Evolutionary conservation across 805 yeast genomes (phyloP).

Genomic region (Zygosaccharomyces bisporus): DNA sequence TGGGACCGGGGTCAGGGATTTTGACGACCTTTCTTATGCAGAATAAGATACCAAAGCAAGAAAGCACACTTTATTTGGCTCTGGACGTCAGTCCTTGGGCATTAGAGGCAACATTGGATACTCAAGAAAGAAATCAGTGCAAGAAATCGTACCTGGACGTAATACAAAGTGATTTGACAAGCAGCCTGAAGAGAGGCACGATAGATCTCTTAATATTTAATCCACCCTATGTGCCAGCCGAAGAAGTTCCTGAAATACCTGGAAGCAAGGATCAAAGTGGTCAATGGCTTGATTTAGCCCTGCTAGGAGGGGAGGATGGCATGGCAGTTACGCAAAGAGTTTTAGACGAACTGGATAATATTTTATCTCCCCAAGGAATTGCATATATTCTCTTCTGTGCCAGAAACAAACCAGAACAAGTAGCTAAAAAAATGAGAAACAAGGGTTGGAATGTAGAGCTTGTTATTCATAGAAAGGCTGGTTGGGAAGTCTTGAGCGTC

Average conservation of each 20-base stretch:
- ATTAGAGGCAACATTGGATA: conserved; percentile 48
- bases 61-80: conserved; percentile 51
- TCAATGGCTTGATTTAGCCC: conserved; percentile 83
- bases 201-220: conserved; percentile 82
- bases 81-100: conserved; percentile 84
- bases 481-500: conserved; percentile 89
- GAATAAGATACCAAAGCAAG: conserved; percentile 40
- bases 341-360: conserved; percentile 48
- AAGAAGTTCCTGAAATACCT: conserved; percentile 62
- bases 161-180: conserved; percentile 56
- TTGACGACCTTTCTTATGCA: conserved; percentile 70
- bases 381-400: conserved; percentile 93
- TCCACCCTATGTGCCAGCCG: conserved; percentile 97
- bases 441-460: conserved; percentile 51
- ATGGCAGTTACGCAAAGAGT: conserved; percentile 78
- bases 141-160: conserved; percentile 39
- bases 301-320: conserved; percentile 86
- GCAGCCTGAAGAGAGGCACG: conserved; percentile 41
- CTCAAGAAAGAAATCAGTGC: conserved; percentile 40
- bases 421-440: conserved; percentile 45
- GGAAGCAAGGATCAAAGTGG: conserved; percentile 41
- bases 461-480: conserved; percentile 75
- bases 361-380: conserved; percentile 57
- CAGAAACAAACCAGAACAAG: conserved; percentile 71
- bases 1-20: conserved; percentile 92